Evolutionary conservation across 2,329 filamentous ascomycete species (phyloP), one percentile per base, ranked within the genome.

Genomic region (Malbranchea zuffiana): DNA sequence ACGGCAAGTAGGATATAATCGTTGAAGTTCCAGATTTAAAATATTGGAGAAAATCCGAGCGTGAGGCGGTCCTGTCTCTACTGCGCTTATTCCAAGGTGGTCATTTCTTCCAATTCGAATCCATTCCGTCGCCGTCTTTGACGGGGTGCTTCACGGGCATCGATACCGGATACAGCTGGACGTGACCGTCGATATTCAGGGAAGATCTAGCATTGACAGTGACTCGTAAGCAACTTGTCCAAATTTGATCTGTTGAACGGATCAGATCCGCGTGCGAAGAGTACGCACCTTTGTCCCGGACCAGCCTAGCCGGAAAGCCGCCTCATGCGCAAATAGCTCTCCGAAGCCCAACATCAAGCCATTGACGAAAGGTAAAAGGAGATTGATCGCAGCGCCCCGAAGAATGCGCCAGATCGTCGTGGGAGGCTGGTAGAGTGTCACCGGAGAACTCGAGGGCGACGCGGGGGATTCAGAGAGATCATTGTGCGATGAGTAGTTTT

Each of bases 291-390:
- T 93, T 42, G 90, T 96, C 37, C 80, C 80, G 46, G 82, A 79
- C 90, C 90, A 98, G 43, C 90, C 90, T 50, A 96, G 66, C 52
- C 88, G 71, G 56, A 88, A 98, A 1, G 90, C 90, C 34, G 84
- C 80, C 66, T 98, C 90, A 56, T 98, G 90, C 37, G 90, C 90
- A 60, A 98, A 88, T 35, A 98, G 65, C 65, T 98, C 90, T 49
- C 90, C 90, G 54, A 98, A 95, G 2, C 90, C 90, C 53, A 98
- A 65, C 90, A 98, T 98, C 69, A 98, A 74, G 31, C 90, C 90
- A 63, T 98, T 98, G 54, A 98, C 76, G 53, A 98, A 98, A 0
- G 90, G 90, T 13, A 98, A 65, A 1, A 98, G 53, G n/a, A 98
- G 68, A 59, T 98, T 98, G 63, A 98, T 98, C 4, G 87, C 86